Base-by-base conservation (phyloP, 441 rosid genomes). In the Flueggea neowawraea region DNA sequence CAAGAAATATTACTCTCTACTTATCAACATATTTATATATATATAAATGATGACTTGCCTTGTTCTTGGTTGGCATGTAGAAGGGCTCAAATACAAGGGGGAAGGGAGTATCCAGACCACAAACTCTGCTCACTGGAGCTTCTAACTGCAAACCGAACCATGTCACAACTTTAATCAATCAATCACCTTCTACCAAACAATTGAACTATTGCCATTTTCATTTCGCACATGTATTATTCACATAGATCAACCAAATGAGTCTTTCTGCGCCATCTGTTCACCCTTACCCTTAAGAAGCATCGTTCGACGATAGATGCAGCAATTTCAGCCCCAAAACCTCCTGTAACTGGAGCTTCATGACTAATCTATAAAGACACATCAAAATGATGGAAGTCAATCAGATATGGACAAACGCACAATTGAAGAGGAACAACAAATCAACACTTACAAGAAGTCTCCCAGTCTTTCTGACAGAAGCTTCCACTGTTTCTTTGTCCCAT, bases 321-420 rank as follows among this genome's bases (percentile, higher is more conserved):
- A 64, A 94, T 94, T 81, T 94, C 98, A 62, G 97, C 96, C n/a
- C 98, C 98, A 73, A 90, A 90, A 57, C 98, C 98, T 77, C 98
- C 96, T 0, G 96, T 94, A 4, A 90, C 76, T 0, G 97, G 97
- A 66, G 97, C 96, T 76, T 94, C 96, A 69, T 89, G 97, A 75
- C 97, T 94, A 65, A 94, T 81, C 97, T 94, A 74, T 75, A 78
- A n/a, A 50, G 43, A 63, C 16, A 31, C 44, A 67, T 65, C 33
- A 69, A 56, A 55, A 53, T 52, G 31, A 65, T 41, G 12, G 12
- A n/a, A 58, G n/a, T 48, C 16, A 48, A 57, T 56, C 22, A 41
- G n/a, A 62, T 62, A 10, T 11, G 3, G 43, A 33, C 22, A 63
- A 11, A 43, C 56, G 31, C 9, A 16, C 45, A 54, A 0, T 47